A percentile compares a stretch with the other conserved stretches of the same genome.
Conservation (phyloP, 139 green algal species). For the Chlamydomonas sp. region DNA sequence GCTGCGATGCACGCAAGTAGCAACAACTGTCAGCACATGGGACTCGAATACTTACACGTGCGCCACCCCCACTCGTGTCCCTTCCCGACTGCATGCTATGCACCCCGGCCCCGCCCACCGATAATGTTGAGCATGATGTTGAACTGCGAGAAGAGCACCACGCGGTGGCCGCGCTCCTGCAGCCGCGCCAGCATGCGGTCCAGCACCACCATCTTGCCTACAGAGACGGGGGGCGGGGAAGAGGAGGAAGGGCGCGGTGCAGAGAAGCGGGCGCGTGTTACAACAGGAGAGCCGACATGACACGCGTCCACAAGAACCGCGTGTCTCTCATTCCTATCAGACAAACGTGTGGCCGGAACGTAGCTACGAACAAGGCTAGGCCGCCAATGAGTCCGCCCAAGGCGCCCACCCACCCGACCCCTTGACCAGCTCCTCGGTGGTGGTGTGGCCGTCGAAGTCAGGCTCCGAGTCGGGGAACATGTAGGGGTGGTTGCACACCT, state of each 20-base stretch:
- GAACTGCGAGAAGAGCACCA: constrained; percentile 84
- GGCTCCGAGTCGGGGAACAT: constrained; percentile 75
- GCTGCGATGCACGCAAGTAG: too few relatives aligned
- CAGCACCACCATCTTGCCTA: constrained; percentile 81
- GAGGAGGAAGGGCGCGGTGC: background rate
- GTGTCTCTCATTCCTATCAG: too few relatives aligned
- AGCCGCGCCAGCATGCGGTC: constrained; percentile 82
- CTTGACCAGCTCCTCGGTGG: constrained; percentile 65
- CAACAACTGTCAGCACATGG: too few relatives aligned
- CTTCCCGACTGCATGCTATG: too few relatives aligned
- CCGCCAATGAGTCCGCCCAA: background rate
- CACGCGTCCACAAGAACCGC: too few relatives aligned
- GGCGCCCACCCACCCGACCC: constrained; percentile 42
- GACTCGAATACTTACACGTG: too few relatives aligned
- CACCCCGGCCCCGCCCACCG: too few relatives aligned
- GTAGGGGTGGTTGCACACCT: constrained; percentile 80
- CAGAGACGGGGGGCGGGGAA: background rate
- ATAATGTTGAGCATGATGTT: constrained; percentile 80
- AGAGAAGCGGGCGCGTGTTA: background rate
- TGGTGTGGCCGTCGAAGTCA: constrained; percentile 63
- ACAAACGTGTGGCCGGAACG: too few relatives aligned
- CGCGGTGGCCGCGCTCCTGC: constrained; percentile 75
- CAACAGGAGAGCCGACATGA: too few relatives aligned
- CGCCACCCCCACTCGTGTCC: too few relatives aligned
- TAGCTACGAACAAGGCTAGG: too few relatives aligned